Percentiles rank a stretch among this genome's conserved stretches.
These are phyloP conservation scores for Corinectria fuckeliana DNA, from an alignment of 2,329 filamentous ascomycete genomes.

Conservation along the genomic window DNA sequence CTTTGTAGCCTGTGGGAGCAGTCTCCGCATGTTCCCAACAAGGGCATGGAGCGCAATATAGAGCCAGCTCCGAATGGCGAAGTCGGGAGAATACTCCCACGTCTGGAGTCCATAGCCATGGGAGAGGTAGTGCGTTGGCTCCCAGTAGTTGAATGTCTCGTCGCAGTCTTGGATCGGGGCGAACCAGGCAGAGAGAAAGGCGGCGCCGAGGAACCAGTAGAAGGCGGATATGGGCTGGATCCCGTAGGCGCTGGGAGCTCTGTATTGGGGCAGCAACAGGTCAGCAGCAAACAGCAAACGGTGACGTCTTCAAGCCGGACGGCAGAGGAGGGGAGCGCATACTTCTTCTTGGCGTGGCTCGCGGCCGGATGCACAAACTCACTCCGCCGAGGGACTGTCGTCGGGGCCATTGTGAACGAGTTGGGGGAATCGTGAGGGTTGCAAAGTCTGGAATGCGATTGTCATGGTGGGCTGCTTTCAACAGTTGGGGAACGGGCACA, in stretches of 20 bases:
- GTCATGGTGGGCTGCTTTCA: conserved; percentile 38
- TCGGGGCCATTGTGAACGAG: conserved; percentile 49
- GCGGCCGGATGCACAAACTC: conserved; percentile 57
- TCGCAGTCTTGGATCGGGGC: conserved; percentile 97
- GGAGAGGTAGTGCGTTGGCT: conserved; percentile 91
- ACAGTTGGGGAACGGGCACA: conserved; percentile 34
- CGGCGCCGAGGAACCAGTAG: conserved; percentile 78
- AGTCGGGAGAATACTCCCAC: conserved; percentile 97
- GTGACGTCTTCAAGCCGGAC: conserved; percentile 6
- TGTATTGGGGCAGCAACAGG: conserved; percentile 29
- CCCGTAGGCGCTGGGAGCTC: conserved; percentile 62
- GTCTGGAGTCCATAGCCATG: conserved; percentile 95
- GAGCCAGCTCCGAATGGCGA: conserved; percentile 93
- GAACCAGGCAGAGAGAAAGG: conserved; percentile 77
- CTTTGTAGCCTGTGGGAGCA: conserved; percentile 69
- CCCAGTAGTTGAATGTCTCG: conserved; percentile 99
- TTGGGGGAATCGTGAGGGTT: conserved; percentile 19
- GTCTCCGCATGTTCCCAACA: conserved; percentile 68
- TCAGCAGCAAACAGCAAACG: conserved; percentile 9
- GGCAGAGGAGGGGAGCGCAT: conserved; percentile 15
- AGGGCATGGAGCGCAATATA: conserved; percentile 84
- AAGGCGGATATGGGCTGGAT: conserved; percentile 79
- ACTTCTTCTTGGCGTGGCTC: conserved; percentile 61
- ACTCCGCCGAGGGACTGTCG: conserved; percentile 36
- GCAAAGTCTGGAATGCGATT: conserved; percentile 33